Base-by-base conservation (phyloP, 805 yeast genomes). In the Hanseniaspora lachancei region DNA sequence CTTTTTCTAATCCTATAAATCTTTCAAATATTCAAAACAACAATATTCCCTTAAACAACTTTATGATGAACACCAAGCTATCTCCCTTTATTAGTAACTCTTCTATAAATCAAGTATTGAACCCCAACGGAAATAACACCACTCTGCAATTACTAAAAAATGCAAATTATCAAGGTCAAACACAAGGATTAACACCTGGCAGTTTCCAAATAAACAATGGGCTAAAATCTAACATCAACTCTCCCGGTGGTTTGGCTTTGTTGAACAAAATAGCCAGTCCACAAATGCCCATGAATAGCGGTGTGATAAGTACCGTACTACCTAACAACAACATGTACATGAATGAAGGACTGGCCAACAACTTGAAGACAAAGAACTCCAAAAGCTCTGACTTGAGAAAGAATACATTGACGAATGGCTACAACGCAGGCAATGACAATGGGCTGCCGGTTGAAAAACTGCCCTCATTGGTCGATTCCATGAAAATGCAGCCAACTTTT, bases 401-500 rank as follows among this genome's bases (percentile, higher is more conserved):
- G 20, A 29, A 27, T 35, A 44, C 36, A n/a, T 29, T 44, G 16
- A 43, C 47, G 12, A 43, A 24, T 16, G 47, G 47, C 3, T n/a
- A 34, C 13, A 27, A 12, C n/a, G n/a, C 15, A 5, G 24, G 23
- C 27, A 40, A 41, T n/a, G 44, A 41, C 32, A 46, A 46, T 34
- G 49, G 35, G 23, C 18, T 44, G n/a, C 13, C 27, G 20, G 20
- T 29, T 13, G 56, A 53, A 15, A 53, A 46, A 27, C 20, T 53
- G 9, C 56, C 56, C 8, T 34, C 50, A 1, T 24, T 53, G 8
- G 42, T 46, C 3, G 56, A 53, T 18, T 53, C 56, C 10, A 12
- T 53, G 20, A 53, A 53, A 15, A 53, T 53, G 56, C 56, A 53
- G 21, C 56, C 50, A 4, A 53, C 56, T 46, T 53, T 53, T 36